Percentiles rank a stretch among this genome's conserved stretches.
Conservation (phyloP, 2,329 filamentous ascomycete genomes). For the Venturia effusa region DNA sequence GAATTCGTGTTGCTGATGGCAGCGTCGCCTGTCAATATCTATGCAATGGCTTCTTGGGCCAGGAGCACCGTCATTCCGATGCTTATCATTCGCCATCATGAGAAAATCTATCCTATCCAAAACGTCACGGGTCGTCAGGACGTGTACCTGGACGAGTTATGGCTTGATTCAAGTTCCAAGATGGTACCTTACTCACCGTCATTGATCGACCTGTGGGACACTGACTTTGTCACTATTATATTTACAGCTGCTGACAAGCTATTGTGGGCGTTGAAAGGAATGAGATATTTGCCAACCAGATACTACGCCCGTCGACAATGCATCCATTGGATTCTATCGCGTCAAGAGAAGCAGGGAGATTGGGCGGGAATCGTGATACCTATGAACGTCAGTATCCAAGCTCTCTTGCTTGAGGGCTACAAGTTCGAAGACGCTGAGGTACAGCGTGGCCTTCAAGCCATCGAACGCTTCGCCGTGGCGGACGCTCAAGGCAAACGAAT, state of each 20-base stretch:
- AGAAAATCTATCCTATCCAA: neutral
- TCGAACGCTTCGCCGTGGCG: neutral
- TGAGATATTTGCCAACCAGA: neutral
- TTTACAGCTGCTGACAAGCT: neutral
- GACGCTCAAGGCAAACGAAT: neutral
- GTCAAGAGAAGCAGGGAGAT: constrained; percentile 3
- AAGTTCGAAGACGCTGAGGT: neutral
- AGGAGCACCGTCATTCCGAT: constrained; percentile 1
- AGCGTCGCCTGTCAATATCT: neutral
- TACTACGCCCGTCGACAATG: neutral
- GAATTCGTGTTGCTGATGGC: neutral
- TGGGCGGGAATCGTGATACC: neutral
- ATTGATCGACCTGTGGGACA: neutral
- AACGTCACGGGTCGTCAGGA: neutral
- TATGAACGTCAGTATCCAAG: neutral
- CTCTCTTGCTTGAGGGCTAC: neutral
- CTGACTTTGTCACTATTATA: neutral
- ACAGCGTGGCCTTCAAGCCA: neutral
- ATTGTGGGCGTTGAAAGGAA: neutral
- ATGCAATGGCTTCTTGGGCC: constrained; percentile 1
- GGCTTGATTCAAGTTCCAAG: neutral
- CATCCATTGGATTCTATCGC: neutral
- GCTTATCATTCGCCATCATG: constrained; percentile 4
- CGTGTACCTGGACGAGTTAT: neutral
- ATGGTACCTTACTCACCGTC: neutral